A percentile compares a stretch with the other conserved stretches of the same genome.
Evolutionary conservation across 1,284 basidiomycete genomes (phyloP).

Genomic region (Cutaneotrichosporon sp.): DNA sequence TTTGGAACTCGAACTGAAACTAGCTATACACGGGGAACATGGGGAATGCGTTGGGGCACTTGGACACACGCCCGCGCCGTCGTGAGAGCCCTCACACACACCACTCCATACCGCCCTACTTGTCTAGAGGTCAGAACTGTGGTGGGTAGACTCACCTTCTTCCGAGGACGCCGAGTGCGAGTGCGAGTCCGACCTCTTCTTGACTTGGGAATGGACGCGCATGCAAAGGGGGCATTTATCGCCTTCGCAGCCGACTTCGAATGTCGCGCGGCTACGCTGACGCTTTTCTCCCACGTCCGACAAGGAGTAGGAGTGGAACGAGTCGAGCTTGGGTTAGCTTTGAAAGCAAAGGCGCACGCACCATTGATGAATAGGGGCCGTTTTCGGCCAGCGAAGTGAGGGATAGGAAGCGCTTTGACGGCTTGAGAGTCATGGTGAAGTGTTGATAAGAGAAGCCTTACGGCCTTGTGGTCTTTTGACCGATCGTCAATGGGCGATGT

Average conservation of each 20-base stretch:
- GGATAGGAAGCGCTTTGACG: background rate
- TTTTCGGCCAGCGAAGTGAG: background rate
- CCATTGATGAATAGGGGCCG: too few relatives aligned
- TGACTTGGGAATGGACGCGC: background rate
- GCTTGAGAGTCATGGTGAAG: background rate
- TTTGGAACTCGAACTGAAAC: too few relatives aligned
- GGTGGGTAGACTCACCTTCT: background rate
- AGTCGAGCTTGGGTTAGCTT: too few relatives aligned
- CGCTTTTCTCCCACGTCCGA: background rate
- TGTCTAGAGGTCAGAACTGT: background rate
- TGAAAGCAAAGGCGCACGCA: too few relatives aligned
- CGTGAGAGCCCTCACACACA: too few relatives aligned
- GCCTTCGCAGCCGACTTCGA: background rate
- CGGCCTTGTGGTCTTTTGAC: too few relatives aligned
- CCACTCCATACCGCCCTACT: background rate
- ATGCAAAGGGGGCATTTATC: background rate
- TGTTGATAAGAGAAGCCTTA: too few relatives aligned
- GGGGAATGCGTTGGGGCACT: too few relatives aligned
- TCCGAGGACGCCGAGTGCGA: background rate
- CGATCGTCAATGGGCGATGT: background rate
- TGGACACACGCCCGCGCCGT: too few relatives aligned
- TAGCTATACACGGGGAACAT: too few relatives aligned
- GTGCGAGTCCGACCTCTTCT: background rate
- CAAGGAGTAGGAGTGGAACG: too few relatives aligned
- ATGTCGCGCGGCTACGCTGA: background rate